phyloP scores from a whole-genome alignment of 140 eudicot genomes.

The Erigeron philadelphicus region DNA sequence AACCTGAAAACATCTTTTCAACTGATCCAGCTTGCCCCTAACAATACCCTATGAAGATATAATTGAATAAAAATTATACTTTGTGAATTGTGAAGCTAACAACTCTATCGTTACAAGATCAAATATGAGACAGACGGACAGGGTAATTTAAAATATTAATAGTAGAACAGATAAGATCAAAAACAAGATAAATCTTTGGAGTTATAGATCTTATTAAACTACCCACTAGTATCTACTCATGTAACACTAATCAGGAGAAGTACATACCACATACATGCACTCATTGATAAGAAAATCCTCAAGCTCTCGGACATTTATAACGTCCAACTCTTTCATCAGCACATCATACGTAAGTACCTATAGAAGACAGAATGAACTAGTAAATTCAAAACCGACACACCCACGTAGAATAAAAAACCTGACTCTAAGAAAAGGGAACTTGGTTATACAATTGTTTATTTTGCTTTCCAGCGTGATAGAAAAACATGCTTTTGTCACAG shows the following conservation, averaged over 20 bases:
- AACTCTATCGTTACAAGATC: not conserved
- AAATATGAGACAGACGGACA: not conserved
- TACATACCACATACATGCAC: conserved; percentile 99
- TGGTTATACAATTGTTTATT: not conserved
- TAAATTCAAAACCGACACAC: conserved; percentile 2
- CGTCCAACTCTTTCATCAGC: conserved; percentile 83
- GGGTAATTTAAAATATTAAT: not conserved
- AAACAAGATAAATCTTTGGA: not conserved
- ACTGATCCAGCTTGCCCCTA: conserved; percentile 94
- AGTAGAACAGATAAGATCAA: not conserved
- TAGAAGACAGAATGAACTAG: conserved; percentile 17
- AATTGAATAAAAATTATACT: not conserved
- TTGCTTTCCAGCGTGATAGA: not conserved
- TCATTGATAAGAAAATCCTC: conserved; percentile 93
- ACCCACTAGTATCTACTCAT: conserved; percentile 8
- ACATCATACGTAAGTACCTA: conserved; percentile 81
- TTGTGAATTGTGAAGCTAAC: not conserved
- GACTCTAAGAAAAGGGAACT: not conserved
- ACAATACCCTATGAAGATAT: conserved; percentile 65
- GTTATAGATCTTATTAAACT: not conserved
- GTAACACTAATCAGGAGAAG: conserved; percentile 13
- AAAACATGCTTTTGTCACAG: not conserved
- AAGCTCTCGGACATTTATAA: conserved; percentile 84
- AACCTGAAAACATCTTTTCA: conserved; percentile 91
- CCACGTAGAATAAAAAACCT: not conserved